phyloP scores from a whole-genome alignment of 2,329 filamentous ascomycete species.

The Phialophora verrucosa region DNA sequence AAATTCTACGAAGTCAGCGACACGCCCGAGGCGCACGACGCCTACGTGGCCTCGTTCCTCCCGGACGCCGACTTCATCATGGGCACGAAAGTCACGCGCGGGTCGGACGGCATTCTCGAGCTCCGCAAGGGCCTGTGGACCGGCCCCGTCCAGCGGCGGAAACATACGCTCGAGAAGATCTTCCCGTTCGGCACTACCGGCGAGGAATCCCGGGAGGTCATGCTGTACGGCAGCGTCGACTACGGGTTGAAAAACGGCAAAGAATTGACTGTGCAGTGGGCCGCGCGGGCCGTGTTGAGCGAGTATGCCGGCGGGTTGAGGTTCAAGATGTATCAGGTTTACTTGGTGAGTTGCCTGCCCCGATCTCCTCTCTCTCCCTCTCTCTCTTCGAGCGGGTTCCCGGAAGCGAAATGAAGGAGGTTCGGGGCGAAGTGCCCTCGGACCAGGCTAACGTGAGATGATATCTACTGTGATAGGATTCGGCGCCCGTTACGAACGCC shows the following conservation, averaged over 20 bases:
- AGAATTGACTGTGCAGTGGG: slow-evolving; percentile 58
- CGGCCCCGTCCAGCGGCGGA: slow-evolving; percentile 49
- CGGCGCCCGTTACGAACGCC: slow-evolving; percentile 21
- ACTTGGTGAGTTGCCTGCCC: slow-evolving; percentile 31
- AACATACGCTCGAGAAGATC: slow-evolving; percentile 47
- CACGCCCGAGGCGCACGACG: slow-evolving; percentile 54
- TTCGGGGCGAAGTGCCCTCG: not conserved
- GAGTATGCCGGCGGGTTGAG: slow-evolving; percentile 34
- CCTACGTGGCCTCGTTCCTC: slow-evolving; percentile 57
- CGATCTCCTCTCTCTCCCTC: too few species aligned
- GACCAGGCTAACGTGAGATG: slow-evolving; percentile 8
- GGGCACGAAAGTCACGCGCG: slow-evolving; percentile 55
- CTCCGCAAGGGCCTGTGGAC: slow-evolving; percentile 61
- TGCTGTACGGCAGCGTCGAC: slow-evolving; percentile 60
- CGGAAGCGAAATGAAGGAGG: not conserved
- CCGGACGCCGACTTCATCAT: slow-evolving; percentile 59
- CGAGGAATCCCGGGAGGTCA: slow-evolving; percentile 54
- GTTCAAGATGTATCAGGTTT: slow-evolving; percentile 43
- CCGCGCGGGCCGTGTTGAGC: slow-evolving; percentile 47
- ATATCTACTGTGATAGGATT: slow-evolving; percentile 16
- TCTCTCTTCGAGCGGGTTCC: not conserved
- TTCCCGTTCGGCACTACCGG: slow-evolving; percentile 53
- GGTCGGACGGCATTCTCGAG: slow-evolving; percentile 56
- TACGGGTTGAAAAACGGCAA: slow-evolving; percentile 60
- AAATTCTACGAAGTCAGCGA: slow-evolving; percentile 41